Evolutionary conservation across 208 protist species (phyloP), one percentile per base, ranked within the genome.

Genomic region (Giardia duodenalis): DNA sequence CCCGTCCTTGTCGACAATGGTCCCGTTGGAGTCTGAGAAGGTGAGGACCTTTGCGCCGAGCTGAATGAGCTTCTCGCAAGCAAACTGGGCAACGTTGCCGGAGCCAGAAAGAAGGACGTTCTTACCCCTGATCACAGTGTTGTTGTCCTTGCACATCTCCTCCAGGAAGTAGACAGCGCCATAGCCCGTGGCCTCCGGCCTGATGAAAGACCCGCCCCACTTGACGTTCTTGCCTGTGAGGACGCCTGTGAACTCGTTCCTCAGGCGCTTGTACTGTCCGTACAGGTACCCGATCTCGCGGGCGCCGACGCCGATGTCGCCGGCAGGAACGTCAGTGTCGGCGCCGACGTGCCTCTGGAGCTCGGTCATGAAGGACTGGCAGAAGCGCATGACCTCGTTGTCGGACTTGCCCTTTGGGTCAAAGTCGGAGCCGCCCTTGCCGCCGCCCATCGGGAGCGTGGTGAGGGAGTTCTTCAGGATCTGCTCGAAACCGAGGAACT

Each of bases 401-500:
- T 97, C 96, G 86, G 95, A 96, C 94, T 97, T 97, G 86, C 97
- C 97, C 93, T 97, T 96, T 0, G 96, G 96, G 93, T 98, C 96
- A 93, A 98, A 98, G 94, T 98, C 97, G 39, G 96, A 96, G 46
- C 97, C 96, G 87, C 97, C 97, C 94, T 98, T 98, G 87, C 94
- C 96, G 91, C 96, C 97, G 44, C 97, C 97, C 94, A 98, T 96
- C 43, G 96, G 96, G 44, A 98, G 94, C 57, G 94, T 96, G 86
- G 97, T 98, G 42, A 98, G 95, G 42, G 96, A 95, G 93, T 98
- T 98, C 94, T 98, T 98, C 92, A 97, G 97, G 89, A 95, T 97
- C 94, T 98, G 97, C 94, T 98, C 97, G 93, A 98, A 98, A 91
- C 96, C 97, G n/a, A 98, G 95, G 93, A 98, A 98, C 94, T 97